phyloP scores from a whole-genome alignment of 2,329 filamentous ascomycete species.

The Paramyrothecium sp. region DNA sequence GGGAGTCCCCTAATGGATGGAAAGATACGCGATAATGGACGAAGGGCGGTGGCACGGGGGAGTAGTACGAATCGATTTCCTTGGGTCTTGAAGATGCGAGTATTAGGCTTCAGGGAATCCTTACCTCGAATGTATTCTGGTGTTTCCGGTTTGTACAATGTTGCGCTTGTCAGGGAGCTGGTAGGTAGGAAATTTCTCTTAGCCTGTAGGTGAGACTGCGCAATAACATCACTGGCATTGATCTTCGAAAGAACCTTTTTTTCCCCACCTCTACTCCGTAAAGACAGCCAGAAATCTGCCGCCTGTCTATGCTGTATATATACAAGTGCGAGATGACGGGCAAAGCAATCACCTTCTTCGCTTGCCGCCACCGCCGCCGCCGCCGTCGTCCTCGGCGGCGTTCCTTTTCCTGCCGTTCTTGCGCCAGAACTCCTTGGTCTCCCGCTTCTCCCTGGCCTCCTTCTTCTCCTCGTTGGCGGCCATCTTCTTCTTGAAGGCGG shows the following conservation, averaged over 20 bases:
- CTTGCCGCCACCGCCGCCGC: slow-evolving; percentile 32
- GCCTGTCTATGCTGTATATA: slow-evolving; percentile 7
- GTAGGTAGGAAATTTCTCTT: slow-evolving; percentile 10
- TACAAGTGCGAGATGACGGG: slow-evolving; percentile 8
- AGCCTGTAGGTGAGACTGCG: slow-evolving; percentile 18
- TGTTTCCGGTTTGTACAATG: slow-evolving; percentile 23
- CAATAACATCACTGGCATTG: slow-evolving; percentile 16
- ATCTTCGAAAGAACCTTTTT: not conserved
- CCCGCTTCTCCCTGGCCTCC: slow-evolving; percentile 80
- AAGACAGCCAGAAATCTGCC: no score
- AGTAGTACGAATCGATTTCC: not conserved
- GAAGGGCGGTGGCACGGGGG: no score
- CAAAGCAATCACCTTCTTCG: slow-evolving; percentile 22
- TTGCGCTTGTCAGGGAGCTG: slow-evolving; percentile 13
- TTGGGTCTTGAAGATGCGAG: not conserved
- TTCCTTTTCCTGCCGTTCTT: slow-evolving; percentile 76
- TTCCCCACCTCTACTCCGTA: no score
- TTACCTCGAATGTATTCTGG: slow-evolving; percentile 6
- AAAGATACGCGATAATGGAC: no score
- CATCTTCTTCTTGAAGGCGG: slow-evolving; percentile 79
- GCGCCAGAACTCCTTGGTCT: slow-evolving; percentile 90
- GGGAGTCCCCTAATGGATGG: no score
- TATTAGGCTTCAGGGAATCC: not conserved
- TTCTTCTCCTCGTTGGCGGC: slow-evolving; percentile 83
- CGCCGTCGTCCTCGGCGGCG: slow-evolving; percentile 37